Evolutionary conservation across 1,139 yeast genomes (phyloP), one percentile per base, ranked within the genome.

Genomic region (Yamadazyma jaroonii): DNA sequence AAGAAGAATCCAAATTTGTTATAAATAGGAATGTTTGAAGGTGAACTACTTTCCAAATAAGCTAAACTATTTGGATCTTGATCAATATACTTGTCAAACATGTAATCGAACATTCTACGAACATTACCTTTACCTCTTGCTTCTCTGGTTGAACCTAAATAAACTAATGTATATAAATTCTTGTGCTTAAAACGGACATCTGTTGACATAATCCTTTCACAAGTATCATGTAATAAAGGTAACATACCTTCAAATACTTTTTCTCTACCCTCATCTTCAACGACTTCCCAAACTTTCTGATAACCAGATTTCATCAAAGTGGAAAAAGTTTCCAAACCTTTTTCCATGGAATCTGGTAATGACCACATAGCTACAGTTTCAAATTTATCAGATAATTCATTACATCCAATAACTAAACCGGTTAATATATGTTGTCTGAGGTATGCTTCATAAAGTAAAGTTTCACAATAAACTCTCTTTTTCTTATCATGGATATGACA

Each of bases 111-210:
- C 51, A 79, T 64, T 36, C 67, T 67, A 33, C 86, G 57, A n/a
- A 72, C 79, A 53, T 81, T 79, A 7, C 87, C 87, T 54, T 80
- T 80, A 26, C 87, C 87, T 49, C 84, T 66, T 8, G 84, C 84
- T 15, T 58, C 51, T n/a, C 69, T 71, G 9, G 74, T 62, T 6
- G 83, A 74, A 2, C 85, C 87, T 32, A 81, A 59, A 50, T 81
- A 81, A 26, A 81, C 84, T 50, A 81, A 67, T 12, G 84, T 79
- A 62, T 70, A 81, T 6, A 68, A 54, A 30, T 69, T 65, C 39
- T 68, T 70, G 33, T 60, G 62, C 41, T 57, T 47, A 39, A 71
- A 67, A 31, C 72, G 48, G 7, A 57, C 42, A 46, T 69, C 74
- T 24, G 50, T 54, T 8, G 46, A 35, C 22, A 62, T 40, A 27